Evolutionary conservation across 768 basidiomycete species (phyloP), one percentile per base, ranked within the genome.

Genomic region (Suillus variegatus): DNA sequence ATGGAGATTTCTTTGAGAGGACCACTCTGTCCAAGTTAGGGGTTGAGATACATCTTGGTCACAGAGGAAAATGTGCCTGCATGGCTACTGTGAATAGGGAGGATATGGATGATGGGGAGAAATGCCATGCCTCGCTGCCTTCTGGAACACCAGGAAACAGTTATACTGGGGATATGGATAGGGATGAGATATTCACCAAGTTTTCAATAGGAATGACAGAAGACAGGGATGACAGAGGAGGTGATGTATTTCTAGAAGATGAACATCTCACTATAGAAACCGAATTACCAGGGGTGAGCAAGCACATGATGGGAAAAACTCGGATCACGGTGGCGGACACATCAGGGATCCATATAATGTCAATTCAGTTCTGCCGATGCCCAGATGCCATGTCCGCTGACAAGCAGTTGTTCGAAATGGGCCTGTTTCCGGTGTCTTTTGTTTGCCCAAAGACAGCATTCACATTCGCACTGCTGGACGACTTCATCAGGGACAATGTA

Each of bases 401-500:
- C 22, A 43, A 38, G 4, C 57, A 58, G 18, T 8, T 58, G 12
- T 38, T 58, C 7, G 14, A 38, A 58, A 36, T 58, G n/a, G 57
- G 35, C 2, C 0, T 58, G 35, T 58, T 58, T 18, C 57, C 35
- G 1, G 57, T 20, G 3, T 58, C 35, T 5, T 58, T 58, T 18
- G n/a, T 14, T n/a, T 4, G 41, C 1, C 57, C 4, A 0, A 36
- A 43, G n/a, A 58, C 35, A 0, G 35, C 18, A 0, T 58, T 58
- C 35, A 58, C 32, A 7, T 58, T 58, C 4, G 6, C 12, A 18
- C n/a, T 63, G 35, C 62, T 63, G 13, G 57, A 63, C 8, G 28
- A 63, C 7, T 63, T 63, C 22, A 28, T 41, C 10, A 7, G 32
- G 6, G 57, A 63, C 47, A 56, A 63, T 8, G 28, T 63, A 7